Evolutionary conservation across 768 basidiomycete species (phyloP).

Genomic region (Russula griseocarnosa): DNA sequence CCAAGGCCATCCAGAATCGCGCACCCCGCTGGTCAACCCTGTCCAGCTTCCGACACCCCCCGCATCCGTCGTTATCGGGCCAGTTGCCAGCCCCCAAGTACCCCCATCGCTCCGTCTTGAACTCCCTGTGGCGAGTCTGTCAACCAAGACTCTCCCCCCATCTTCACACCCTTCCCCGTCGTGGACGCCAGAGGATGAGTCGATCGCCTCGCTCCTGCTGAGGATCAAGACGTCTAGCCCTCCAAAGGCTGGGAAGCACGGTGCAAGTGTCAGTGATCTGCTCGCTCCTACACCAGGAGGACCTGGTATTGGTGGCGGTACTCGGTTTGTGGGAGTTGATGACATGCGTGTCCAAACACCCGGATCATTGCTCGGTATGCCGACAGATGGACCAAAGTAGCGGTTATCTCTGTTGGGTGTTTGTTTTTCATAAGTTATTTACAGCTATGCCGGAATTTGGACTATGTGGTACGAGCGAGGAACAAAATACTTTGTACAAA

Average conservation of each 20-base stretch:
- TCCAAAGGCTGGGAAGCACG: constrained; percentile 8
- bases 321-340: constrained; percentile 2
- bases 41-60: constrained; percentile 28
- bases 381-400: constrained; percentile 16
- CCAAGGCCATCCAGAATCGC: constrained; percentile 8
- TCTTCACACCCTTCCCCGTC: constrained; percentile 17
- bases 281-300: constrained; percentile 7
- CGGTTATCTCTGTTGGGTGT: neutral
- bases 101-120: constrained; percentile 28
- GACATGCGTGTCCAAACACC: constrained; percentile 28
- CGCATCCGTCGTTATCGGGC: constrained; percentile 22
- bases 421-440: constrained; percentile 16
- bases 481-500: constrained; percentile 7
- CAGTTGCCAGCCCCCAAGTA: constrained; percentile 24
- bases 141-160: neutral
- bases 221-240: constrained; percentile 24
- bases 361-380: constrained; percentile 26
- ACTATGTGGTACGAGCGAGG: neutral
- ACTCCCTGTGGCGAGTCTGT: constrained; percentile 21
- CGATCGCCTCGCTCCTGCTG: constrained; percentile 26
- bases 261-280: constrained; percentile 10
- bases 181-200: constrained; percentile 29
- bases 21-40: constrained; percentile 7
- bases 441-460: constrained; percentile 9
- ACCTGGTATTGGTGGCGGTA: neutral